A percentile compares a stretch with the other conserved stretches of the same genome.
Conservation (phyloP, 2,329 filamentous ascomycete genomes). For the Lanzia echinophila region DNA sequence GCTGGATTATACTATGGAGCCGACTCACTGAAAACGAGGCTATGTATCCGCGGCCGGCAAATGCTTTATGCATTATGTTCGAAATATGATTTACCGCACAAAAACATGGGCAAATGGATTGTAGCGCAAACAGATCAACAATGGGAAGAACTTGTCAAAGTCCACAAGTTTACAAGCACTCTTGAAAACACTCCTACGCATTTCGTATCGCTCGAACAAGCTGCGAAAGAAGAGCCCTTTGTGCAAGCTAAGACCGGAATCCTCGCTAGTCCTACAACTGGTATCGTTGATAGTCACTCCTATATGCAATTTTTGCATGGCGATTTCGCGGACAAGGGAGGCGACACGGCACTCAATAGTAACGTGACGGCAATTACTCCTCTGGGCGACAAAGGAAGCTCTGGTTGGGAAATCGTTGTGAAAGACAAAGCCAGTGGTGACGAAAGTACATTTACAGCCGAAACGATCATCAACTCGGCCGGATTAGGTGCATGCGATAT, state of each 20-base stretch:
- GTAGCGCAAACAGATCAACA: slow-evolving; percentile 76
- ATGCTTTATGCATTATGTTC: slow-evolving; percentile 75
- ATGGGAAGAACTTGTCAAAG: slow-evolving; percentile 38
- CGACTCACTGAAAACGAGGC: slow-evolving; percentile 67
- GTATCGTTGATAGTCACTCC: slow-evolving; percentile 82
- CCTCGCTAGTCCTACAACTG: slow-evolving; percentile 78
- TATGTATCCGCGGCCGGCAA: slow-evolving; percentile 73
- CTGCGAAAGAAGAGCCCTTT: slow-evolving; percentile 60
- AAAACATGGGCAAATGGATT: slow-evolving; percentile 85
- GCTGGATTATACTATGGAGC: slow-evolving; percentile 69
- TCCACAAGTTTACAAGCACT: slow-evolving; percentile 39
- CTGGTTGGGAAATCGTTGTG: slow-evolving; percentile 64
- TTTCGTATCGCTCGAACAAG: slow-evolving; percentile 60
- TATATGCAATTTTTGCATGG: slow-evolving; percentile 78
- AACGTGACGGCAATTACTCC: slow-evolving; percentile 50
- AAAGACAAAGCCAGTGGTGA: slow-evolving; percentile 41
- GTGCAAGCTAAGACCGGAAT: slow-evolving; percentile 67
- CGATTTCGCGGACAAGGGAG: slow-evolving; percentile 69
- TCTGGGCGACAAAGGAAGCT: slow-evolving; percentile 36
- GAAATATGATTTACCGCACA: slow-evolving; percentile 59
- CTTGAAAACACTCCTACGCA: slow-evolving; percentile 58
- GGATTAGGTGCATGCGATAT: slow-evolving; percentile 71
- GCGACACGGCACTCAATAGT: slow-evolving; percentile 64
- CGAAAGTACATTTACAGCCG: slow-evolving; percentile 57
- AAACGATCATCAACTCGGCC: slow-evolving; percentile 77